Conservation (phyloP, 352 stramenopile species). For the Blastocystis sp. region DNA sequence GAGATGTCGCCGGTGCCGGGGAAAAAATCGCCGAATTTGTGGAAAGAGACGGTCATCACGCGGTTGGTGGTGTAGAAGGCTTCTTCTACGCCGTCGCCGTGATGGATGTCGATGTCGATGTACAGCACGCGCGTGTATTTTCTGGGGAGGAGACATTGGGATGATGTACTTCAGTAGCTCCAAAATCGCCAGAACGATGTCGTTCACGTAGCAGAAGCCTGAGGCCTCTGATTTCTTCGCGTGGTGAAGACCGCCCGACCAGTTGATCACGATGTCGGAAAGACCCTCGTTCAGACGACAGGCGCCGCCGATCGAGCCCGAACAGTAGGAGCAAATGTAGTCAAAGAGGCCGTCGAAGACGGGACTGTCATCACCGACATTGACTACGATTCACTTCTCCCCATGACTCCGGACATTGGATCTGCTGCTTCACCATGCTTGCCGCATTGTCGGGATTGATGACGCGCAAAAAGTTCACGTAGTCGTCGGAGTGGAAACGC, state of each 20-base stretch:
- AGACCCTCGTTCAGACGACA: slow-evolving; percentile 84
- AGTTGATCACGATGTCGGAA: slow-evolving; percentile 96
- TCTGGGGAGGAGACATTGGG: not conserved
- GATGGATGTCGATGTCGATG: slow-evolving; percentile 99
- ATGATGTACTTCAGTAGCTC: slow-evolving; percentile 82
- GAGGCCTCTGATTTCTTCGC: slow-evolving; percentile 93
- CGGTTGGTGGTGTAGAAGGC: slow-evolving; percentile 98
- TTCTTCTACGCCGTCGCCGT: slow-evolving; percentile 94
- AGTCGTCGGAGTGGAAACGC: slow-evolving; percentile 97
- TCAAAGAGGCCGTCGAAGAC: slow-evolving; percentile 98
- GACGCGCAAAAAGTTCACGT: slow-evolving; percentile 95
- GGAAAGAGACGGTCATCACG: slow-evolving; percentile 92
- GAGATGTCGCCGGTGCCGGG: slow-evolving; percentile 75
- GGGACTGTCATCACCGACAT: slow-evolving; percentile 97
- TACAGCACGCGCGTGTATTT: slow-evolving; percentile 88
- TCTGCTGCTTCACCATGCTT: slow-evolving; percentile 10
- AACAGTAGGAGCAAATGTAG: slow-evolving; percentile 93
- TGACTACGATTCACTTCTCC: slow-evolving; percentile 65
- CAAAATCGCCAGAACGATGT: slow-evolving; percentile 93
- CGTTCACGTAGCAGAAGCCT: slow-evolving; percentile 98
- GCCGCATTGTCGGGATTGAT: slow-evolving; percentile 90
- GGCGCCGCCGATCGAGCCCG: slow-evolving; percentile 85
- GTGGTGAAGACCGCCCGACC: slow-evolving; percentile 92
- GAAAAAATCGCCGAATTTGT: slow-evolving; percentile 99
- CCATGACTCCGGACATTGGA: not conserved